Conservation (phyloP, 768 basidiomycete species). For the Suillus tomentosus region DNA sequence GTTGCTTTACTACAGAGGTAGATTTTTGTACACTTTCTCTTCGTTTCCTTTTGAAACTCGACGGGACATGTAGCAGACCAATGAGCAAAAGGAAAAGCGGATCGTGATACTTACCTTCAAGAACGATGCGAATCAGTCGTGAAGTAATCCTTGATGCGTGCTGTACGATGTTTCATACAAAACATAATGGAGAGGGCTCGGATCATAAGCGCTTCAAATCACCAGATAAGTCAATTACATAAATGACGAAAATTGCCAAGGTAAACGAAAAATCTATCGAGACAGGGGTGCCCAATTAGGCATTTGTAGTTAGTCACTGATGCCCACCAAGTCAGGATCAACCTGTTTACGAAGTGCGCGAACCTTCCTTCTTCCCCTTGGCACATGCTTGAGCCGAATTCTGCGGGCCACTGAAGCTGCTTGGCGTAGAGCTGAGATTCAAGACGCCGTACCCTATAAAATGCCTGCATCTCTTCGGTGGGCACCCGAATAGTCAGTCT, state of each 20-base stretch:
- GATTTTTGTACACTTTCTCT: no score
- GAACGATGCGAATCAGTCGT: not conserved
- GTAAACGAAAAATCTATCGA: no score
- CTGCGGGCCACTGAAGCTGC: not conserved
- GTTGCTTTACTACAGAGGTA: no score
- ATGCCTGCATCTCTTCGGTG: not conserved
- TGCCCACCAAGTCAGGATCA: not conserved
- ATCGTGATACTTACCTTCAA: not conserved
- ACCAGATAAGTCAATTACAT: not conserved
- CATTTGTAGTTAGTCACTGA: not conserved
- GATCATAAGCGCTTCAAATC: no score
- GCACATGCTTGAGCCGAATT: not conserved
- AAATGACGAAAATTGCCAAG: not conserved
- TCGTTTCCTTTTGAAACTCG: no score
- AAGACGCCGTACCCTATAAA: no score
- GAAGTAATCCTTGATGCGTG: no score
- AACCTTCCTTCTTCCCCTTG: not conserved
- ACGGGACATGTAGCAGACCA: no score
- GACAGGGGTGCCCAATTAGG: not conserved
- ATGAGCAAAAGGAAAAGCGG: no score
- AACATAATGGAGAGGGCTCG: no score
- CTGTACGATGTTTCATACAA: no score
- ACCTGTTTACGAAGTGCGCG: not conserved
- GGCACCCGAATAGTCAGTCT: not conserved
- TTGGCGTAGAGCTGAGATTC: not conserved